Base-by-base conservation (phyloP, 106 monocot genomes). In the Dioscorea dumetorum region DNA sequence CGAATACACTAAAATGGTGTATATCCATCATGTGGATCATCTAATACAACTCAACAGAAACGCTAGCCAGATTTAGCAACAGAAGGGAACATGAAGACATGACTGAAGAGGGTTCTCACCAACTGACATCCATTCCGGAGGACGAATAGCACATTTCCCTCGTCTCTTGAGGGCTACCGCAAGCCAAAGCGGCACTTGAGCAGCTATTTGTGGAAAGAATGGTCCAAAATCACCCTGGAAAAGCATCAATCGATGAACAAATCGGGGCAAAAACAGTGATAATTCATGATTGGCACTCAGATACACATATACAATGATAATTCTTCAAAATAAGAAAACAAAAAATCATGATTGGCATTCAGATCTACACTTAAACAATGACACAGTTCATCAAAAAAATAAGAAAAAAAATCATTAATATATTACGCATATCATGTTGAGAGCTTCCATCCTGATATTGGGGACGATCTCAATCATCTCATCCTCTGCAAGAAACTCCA, bases 401-500 rank as follows among this genome's bases (percentile, higher is more conserved):
- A n/a, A n/a, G 51, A 13, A 51, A 51, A 51, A 51, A 17, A 17
- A 1, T 28, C 14, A 51, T 17, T 1, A 4, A 51, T 13, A 51
- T 12, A 64, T 81, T 77, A 95, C 95, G 54, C 86, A 95, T 50
- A 95, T 91, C 84, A 91, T 79, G 71, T 88, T 72, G 15, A 95
- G 84, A 14, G 85, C 81, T 63, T 88, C 84, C 91, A 95, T 86
- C 52, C 69, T 79, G 22, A 95, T 82, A 72, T 91, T 95, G 33
- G 95, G 95, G 16, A 91, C 82, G 21, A 95, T 91, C 70, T 95
- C 88, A 12, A 95, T 82, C 57, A 69, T 74, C 62, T 91, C 91
- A 51, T 91, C 95, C 66, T 95, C 95, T 7, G 86, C 91, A 50
- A 95, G 48, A 68, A 95, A 91, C 66, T 95, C 95, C 60, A 95